Evolutionary conservation across 129 eudicot species (phyloP).

Genomic region (Escallonia rubra): DNA sequence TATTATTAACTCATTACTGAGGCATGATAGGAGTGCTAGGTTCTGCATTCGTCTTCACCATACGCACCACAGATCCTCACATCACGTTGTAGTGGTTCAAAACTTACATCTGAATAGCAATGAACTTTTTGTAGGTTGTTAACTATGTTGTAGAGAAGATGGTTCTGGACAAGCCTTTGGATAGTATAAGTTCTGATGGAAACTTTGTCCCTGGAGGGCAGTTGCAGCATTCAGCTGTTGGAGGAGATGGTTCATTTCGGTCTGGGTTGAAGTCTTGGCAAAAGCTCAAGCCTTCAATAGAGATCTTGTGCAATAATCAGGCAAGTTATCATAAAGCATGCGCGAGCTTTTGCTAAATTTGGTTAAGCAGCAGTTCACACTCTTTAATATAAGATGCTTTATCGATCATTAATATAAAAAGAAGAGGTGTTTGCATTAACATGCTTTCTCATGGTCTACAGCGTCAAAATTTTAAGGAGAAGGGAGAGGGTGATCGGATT

Average conservation of each 20-base stretch:
- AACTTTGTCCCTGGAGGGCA: slow-evolving; percentile 60
- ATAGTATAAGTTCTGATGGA: slow-evolving; percentile 57
- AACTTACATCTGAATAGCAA: not conserved
- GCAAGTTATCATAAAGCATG: slow-evolving; percentile 21
- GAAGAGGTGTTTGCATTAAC: no score
- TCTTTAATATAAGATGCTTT: no score
- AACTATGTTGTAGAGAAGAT: slow-evolving; percentile 94
- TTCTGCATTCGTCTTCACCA: not conserved
- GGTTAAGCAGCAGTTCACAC: not conserved
- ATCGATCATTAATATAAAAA: no score
- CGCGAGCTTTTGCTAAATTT: not conserved
- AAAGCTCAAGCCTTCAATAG: slow-evolving; percentile 76
- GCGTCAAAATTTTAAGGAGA: no score
- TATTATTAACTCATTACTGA: no score
- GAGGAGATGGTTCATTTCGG: slow-evolving; percentile 59
- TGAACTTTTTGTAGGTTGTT: slow-evolving; percentile 56
- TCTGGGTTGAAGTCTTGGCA: slow-evolving; percentile 75
- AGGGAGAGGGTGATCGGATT: no score
- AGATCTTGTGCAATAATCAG: slow-evolving; percentile 93
- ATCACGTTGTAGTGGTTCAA: not conserved
- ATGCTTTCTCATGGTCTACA: no score
- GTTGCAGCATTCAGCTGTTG: slow-evolving; percentile 34
- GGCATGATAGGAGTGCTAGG: not conserved
- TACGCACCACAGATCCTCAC: not conserved
- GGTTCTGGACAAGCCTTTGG: slow-evolving; percentile 91